phyloP scores from a whole-genome alignment of 225 moss, liverwort and hornwort species.

The Physcomitrium patens region DNA sequence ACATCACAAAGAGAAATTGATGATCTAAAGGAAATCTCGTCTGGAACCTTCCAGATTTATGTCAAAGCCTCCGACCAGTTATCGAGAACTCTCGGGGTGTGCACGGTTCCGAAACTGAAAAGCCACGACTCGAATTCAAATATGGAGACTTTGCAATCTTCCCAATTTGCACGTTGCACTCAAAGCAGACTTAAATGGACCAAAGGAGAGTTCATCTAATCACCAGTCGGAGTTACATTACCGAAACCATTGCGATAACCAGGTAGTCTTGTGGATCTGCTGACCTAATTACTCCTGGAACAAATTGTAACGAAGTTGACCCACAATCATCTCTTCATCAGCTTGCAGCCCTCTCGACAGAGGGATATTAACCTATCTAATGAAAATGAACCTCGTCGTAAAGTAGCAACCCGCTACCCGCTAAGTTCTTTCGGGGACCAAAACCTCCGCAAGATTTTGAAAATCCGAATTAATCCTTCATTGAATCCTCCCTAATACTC shows the following conservation, averaged over 20 bases:
- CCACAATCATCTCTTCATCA: neutral
- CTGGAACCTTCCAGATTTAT: no score
- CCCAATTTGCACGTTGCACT: no score
- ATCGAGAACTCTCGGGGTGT: no score
- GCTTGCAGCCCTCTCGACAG: neutral
- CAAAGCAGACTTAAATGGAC: neutral
- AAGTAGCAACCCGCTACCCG: neutral
- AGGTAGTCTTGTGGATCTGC: neutral
- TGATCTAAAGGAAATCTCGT: neutral
- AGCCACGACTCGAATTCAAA: neutral
- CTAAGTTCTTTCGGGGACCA: neutral
- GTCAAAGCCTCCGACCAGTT: no score
- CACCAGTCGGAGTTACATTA: neutral
- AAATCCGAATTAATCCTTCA: neutral
- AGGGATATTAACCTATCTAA: neutral
- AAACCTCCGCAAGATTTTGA: neutral
- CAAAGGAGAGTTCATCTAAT: slow-evolving; percentile 2
- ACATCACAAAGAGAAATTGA: neutral
- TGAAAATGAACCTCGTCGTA: neutral
- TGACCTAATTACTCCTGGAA: neutral
- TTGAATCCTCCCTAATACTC: neutral
- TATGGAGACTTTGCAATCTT: neutral
- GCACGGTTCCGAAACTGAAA: no score
- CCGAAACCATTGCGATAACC: neutral
- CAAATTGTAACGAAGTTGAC: neutral